Evolutionary conservation across 768 basidiomycete genomes (phyloP).

Genomic region (Tylopilus felleus): DNA sequence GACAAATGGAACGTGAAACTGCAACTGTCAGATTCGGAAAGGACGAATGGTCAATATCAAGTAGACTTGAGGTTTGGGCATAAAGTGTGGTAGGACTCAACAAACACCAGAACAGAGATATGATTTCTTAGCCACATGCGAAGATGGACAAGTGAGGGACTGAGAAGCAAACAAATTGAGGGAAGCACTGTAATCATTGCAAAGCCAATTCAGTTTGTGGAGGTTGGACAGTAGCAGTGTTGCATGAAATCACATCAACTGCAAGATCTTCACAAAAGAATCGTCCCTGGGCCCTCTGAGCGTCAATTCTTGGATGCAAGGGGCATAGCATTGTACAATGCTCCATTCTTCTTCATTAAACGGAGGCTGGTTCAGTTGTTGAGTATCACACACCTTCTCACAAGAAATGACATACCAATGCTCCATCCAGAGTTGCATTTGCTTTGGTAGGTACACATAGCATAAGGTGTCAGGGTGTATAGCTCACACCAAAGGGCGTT

Average conservation of each 20-base stretch:
- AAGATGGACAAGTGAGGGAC: neutral
- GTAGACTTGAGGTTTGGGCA: conserved; percentile 8
- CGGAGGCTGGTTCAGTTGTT: too few species aligned
- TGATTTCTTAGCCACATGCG: neutral
- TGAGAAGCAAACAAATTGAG: too few species aligned
- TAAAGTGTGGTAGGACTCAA: conserved; percentile 1
- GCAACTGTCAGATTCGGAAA: neutral
- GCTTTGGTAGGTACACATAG: too few species aligned
- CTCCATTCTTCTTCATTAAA: too few species aligned
- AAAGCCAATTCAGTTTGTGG: neutral
- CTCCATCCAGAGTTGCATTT: too few species aligned
- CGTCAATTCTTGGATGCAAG: conserved; percentile 6
- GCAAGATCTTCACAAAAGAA: neutral
- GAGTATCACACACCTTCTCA: too few species aligned
- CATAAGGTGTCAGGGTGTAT: too few species aligned
- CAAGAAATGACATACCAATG: too few species aligned
- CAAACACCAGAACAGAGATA: neutral
- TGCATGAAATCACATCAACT: neutral
- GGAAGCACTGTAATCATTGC: neutral
- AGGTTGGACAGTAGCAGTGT: neutral
- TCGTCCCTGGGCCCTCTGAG: neutral
- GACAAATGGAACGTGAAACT: conserved; percentile 3
- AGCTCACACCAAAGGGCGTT: too few species aligned
- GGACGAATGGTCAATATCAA: neutral
- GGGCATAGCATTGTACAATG: conserved; percentile 1